Base-by-base conservation (phyloP, 2,329 filamentous ascomycete genomes). In the Fusarium lyarnte region DNA sequence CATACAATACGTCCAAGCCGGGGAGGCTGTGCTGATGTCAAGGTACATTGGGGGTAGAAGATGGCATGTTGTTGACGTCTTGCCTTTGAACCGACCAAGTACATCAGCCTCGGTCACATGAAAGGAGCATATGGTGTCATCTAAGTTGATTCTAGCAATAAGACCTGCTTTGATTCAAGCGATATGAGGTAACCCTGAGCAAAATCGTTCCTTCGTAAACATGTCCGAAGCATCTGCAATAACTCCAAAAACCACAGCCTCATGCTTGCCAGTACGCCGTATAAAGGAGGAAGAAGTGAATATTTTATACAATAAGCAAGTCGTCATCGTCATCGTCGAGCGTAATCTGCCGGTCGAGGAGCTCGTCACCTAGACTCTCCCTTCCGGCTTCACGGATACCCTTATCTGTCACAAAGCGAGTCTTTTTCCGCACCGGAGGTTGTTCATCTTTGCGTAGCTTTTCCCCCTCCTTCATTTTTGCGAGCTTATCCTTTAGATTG, bases 371-470 rank as follows among this genome's bases (percentile, higher is more conserved):
- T 5, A 94, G 79, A 77, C 92, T 94, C 77, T 94, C 93, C 66
- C 92, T 85, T 2, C 93, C 93, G 8, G 93, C 92, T 81, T 94
- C 92, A 60, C 90, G 88, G 69, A 95, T 94, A 1, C 93, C 93
- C 79, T 91, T 93, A 45, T 90, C 90, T 31, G 93, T 94, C 43
- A 94, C 87, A 78, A 95, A 94, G n/a, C 92, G 86, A 57, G 92
- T 94, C 85, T 93, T 94, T 82, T 94, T 92, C 73, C 88, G 85
- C 36, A 89, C 86, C 0, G 88, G 89, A 77, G 79, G 78, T 36
- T 78, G 76, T 33, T 74, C 75, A 51, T 78, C 76, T 57, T 75
- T 77, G 66, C 78, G 78, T 27, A 89, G 76, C 72, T 83, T 87
- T 79, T 90, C 88, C 4, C 89, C 89, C 8, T 89, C 85, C 77